phyloP scores from a whole-genome alignment of 768 basidiomycete genomes.

The Xerocomellus amylosporus region DNA sequence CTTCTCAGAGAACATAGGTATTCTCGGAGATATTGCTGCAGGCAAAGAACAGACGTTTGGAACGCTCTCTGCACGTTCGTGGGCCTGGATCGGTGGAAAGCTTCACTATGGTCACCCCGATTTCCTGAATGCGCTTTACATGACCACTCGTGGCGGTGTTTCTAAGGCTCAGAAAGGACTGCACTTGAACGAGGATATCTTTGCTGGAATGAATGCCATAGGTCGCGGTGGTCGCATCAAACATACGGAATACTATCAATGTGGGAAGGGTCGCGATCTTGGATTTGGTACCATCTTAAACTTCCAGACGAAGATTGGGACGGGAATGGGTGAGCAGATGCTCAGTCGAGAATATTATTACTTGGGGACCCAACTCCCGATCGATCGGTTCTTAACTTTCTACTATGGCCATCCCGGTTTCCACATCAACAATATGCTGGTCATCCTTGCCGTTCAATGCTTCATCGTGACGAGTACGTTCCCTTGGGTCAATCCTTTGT shows the following conservation, averaged over 20 bases:
- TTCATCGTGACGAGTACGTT: conserved; percentile 88
- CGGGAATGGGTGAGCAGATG: conserved; percentile 99
- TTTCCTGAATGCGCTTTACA: conserved; percentile 96
- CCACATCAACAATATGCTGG: conserved; percentile 99
- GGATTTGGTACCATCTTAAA: conserved; percentile 99
- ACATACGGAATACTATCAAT: conserved; percentile 99
- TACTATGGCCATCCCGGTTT: conserved; percentile 99
- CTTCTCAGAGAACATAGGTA: conserved; percentile 99
- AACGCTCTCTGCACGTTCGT: conserved; percentile 90
- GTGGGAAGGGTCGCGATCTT: conserved; percentile 97
- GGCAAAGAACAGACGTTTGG: conserved; percentile 99
- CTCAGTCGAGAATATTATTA: conserved; percentile 99
- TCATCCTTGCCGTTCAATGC: conserved; percentile 94
- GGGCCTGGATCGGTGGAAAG: conserved; percentile 98
- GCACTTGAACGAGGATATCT: conserved; percentile 99
- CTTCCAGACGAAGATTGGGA: conserved; percentile 99
- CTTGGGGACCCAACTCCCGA: conserved; percentile 93
- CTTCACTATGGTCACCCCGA: conserved; percentile 99
- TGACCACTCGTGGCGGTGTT: conserved; percentile 97
- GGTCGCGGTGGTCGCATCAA: conserved; percentile 97
- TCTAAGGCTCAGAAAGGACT: conserved; percentile 99
- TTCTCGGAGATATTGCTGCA: conserved; percentile 95
- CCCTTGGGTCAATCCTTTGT: not conserved
- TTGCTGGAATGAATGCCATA: conserved; percentile 98
- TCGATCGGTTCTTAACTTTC: conserved; percentile 98